Evolutionary conservation across 1,284 basidiomycete species (phyloP).

Genomic region (Ceratobasidium papillatum): DNA sequence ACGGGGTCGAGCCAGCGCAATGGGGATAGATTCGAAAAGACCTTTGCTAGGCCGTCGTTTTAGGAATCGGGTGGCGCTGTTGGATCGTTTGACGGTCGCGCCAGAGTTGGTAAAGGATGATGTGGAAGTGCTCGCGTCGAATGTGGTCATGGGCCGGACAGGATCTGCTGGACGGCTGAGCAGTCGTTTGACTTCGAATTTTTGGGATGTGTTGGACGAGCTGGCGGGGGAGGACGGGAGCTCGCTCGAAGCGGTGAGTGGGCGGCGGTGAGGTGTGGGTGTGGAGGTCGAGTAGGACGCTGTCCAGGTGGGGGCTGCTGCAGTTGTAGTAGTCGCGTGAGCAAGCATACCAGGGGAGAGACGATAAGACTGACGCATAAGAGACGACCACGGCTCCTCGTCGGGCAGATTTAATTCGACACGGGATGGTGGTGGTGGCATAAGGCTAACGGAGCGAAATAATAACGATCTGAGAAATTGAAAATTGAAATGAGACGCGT

Average conservation of each 20-base stretch:
- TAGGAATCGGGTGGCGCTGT: background rate
- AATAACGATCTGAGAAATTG: no score
- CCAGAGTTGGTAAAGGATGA: background rate
- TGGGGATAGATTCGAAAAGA: background rate
- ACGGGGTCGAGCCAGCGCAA: background rate
- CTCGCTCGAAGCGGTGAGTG: background rate
- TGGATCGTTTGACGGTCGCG: background rate
- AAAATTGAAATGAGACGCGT: slow-evolving; percentile 1
- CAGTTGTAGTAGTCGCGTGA: background rate
- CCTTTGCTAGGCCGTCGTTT: slow-evolving; percentile 17
- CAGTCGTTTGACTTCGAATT: slow-evolving; percentile 42
- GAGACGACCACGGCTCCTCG: background rate
- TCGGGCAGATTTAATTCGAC: background rate
- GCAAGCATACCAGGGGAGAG: background rate
- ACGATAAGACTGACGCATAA: slow-evolving; percentile 17
- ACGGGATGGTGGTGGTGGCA: background rate
- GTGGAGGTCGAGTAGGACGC: slow-evolving; percentile 8
- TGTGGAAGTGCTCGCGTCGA: background rate
- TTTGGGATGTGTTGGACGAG: slow-evolving; percentile 38
- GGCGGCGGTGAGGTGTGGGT: background rate
- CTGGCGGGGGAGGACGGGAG: slow-evolving; percentile 16
- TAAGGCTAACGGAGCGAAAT: background rate
- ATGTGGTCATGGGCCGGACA: slow-evolving; percentile 11
- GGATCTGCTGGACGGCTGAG: slow-evolving; percentile 34
- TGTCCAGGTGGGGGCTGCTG: slow-evolving; percentile 22